Evolutionary conservation across 176 grass and related monocot genomes (phyloP).

Genomic region (Poa annua): DNA sequence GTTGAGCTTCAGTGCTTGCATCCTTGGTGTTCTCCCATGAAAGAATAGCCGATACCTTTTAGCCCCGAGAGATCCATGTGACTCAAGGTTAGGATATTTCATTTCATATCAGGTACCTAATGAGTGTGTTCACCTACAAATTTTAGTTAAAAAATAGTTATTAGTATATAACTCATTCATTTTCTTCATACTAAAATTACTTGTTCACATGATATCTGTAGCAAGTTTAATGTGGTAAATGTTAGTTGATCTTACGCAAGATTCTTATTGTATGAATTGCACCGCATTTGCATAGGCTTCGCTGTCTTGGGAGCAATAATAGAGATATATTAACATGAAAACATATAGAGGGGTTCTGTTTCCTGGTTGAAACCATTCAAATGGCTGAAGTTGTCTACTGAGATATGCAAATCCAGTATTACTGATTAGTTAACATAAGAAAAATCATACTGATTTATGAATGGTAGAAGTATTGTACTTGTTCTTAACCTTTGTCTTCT

Average conservation of each 20-base stretch:
- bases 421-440: neutral
- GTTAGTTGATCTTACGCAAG: neutral
- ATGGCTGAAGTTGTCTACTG: constrained; percentile 10
- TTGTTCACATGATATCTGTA: neutral
- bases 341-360: neutral
- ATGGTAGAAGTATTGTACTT: constrained; percentile 50
- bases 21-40: constrained; percentile 95
- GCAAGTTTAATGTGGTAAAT: neutral
- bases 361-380: constrained; percentile 1
- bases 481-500: constrained; percentile 88
- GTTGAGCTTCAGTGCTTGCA: constrained; percentile 71
- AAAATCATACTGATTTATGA: neutral
- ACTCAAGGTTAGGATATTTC: constrained; percentile 30
- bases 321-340: constrained; percentile 27
- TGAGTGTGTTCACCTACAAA: neutral
- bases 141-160: constrained; percentile 22
- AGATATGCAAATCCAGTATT: neutral
- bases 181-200: neutral
- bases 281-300: neutral
- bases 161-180: neutral
- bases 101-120: neutral
- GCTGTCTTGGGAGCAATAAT: neutral
- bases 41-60: constrained; percentile 72
- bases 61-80: constrained; percentile 53
- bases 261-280: no score